Percentiles rank a stretch among this genome's conserved stretches.
Evolutionary conservation across 1,284 basidiomycete genomes (phyloP).

Genomic region (Mycosarcoma maydis): DNA sequence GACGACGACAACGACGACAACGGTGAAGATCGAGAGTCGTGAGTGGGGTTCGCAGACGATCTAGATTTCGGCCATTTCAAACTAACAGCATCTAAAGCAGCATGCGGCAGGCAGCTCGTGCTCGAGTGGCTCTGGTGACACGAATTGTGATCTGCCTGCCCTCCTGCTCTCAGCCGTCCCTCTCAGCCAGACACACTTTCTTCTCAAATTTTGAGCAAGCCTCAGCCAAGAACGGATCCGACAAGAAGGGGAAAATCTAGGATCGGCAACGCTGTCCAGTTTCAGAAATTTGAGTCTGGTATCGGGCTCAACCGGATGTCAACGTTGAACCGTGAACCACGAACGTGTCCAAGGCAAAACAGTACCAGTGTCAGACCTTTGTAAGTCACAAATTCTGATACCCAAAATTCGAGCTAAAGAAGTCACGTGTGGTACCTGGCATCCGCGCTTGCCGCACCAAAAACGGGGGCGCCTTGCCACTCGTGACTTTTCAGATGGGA

Average conservation of each 20-base stretch:
- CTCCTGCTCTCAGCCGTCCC: neutral
- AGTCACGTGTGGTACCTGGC: neutral
- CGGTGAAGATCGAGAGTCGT: neutral
- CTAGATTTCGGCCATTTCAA: neutral
- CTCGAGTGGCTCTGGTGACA: neutral
- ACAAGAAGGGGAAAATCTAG: neutral
- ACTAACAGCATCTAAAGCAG: too few species aligned
- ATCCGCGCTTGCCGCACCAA: neutral
- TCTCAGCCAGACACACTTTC: too few species aligned
- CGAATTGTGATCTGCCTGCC: neutral
- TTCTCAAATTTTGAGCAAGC: slow-evolving; percentile 3
- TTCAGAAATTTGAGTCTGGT: neutral
- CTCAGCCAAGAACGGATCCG: slow-evolving; percentile 20
- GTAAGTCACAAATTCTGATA: too few species aligned
- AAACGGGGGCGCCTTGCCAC: too few species aligned
- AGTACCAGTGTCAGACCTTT: too few species aligned
- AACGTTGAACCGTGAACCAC: neutral
- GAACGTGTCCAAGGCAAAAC: too few species aligned
- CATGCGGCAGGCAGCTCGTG: too few species aligned
- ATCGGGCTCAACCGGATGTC: slow-evolving; percentile 6
- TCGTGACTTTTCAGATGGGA: too few species aligned
- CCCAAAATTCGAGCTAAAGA: too few species aligned
- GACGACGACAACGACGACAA: too few species aligned
- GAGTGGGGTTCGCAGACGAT: neutral
- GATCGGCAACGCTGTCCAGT: neutral